Evolutionary conservation across 1,284 basidiomycete species (phyloP).

Genomic region (Butyriboletus appendiculatus): DNA sequence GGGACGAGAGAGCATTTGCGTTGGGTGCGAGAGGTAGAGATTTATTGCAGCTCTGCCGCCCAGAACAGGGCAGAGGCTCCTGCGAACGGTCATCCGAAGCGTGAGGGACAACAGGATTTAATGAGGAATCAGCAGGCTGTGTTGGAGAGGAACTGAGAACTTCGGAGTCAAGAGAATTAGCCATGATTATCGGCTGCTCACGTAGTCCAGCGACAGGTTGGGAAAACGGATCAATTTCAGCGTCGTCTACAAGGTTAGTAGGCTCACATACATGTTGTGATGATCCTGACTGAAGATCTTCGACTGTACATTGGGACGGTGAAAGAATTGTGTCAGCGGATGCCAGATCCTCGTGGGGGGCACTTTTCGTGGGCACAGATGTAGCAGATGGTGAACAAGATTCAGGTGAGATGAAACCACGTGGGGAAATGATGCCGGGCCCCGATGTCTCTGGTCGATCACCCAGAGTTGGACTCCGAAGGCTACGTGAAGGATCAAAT

Average conservation of each 20-base stretch:
- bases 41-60: slow-evolving; percentile 1
- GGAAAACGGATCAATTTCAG: slow-evolving; percentile 3
- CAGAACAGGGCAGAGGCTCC: slow-evolving; percentile 3
- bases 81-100: neutral
- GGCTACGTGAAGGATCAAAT: slow-evolving; percentile 1
- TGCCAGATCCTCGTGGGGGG: slow-evolving; percentile 1
- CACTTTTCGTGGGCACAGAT: slow-evolving; percentile 6
- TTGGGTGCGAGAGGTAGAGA: neutral
- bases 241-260: neutral
- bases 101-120: neutral
- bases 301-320: slow-evolving; percentile 25
- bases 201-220: neutral
- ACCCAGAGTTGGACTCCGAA: neutral
- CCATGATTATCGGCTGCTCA: slow-evolving; percentile 1
- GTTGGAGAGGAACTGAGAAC: neutral
- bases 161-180: slow-evolving; percentile 2
- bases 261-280: slow-evolving; percentile 27
- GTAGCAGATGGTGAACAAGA: slow-evolving; percentile 33
- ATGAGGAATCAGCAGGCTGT: slow-evolving; percentile 7
- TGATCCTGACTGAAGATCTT: slow-evolving; percentile 42
- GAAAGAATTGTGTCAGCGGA: slow-evolving; percentile 8
- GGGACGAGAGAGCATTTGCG: neutral
- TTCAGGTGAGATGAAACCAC: slow-evolving; percentile 45
- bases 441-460: slow-evolving; percentile 4
- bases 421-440: slow-evolving; percentile 12